Conservation (phyloP, 805 yeast species). For the Candida germanica region DNA sequence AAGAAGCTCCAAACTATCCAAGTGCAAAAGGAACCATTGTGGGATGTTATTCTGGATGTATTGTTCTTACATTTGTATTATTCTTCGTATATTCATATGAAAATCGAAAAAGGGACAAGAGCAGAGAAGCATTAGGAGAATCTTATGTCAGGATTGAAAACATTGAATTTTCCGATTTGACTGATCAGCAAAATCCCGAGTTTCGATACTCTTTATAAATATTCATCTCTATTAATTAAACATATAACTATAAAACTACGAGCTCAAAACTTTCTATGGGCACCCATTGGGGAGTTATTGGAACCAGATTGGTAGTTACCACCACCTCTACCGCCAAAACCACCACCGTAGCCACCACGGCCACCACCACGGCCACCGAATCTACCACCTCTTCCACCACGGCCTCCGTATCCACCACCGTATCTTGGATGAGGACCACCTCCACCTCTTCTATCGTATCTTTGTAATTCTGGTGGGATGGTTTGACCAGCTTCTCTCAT, state of each 20-base stretch:
- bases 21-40: conserved; percentile 42
- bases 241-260: conserved; percentile 1
- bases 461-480: conserved; percentile 74
- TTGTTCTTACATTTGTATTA: conserved; percentile 23
- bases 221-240: not conserved
- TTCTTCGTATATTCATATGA: conserved; percentile 23
- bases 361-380: conserved; percentile 49
- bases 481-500: conserved; percentile 94
- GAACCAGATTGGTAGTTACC: conserved; percentile 37
- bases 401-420: conserved; percentile 55
- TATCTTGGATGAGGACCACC: conserved; percentile 55
- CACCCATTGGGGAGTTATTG: conserved; percentile 46
- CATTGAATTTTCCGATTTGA: conserved; percentile 48
- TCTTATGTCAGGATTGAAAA: conserved; percentile 28
- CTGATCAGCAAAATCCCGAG: conserved; percentile 50
- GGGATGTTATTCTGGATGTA: conserved; percentile 20
- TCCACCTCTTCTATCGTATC: conserved; percentile 62
- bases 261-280: conserved; percentile 40
- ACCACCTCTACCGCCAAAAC: conserved; percentile 38
- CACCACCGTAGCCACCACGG: conserved; percentile 46
- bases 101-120: conserved; percentile 35
- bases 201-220: conserved; percentile 41
- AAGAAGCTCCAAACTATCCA: conserved; percentile 44
- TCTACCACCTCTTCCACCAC: conserved; percentile 52
- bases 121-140: conserved; percentile 3